These are phyloP conservation scores for Trifolium fragiferum DNA, from an alignment of 306 rosid genomes.

Conservation along the genomic window DNA sequence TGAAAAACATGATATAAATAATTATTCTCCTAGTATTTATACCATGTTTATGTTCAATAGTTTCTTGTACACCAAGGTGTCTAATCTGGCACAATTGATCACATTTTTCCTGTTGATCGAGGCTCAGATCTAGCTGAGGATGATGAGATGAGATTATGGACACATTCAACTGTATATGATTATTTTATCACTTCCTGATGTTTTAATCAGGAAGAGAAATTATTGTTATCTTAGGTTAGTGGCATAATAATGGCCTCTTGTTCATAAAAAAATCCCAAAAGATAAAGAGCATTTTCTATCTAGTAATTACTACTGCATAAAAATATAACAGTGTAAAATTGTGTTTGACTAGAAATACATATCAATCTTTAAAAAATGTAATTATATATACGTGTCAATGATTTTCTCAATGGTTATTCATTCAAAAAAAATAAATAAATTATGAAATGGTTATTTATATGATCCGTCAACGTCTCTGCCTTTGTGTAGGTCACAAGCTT, in stretches of 20 bases:
- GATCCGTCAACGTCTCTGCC: conserved; percentile 4
- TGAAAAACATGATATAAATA: not conserved
- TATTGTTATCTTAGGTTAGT: not conserved
- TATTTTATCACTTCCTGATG: not conserved
- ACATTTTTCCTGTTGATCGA: conserved; percentile 41
- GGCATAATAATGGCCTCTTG: not conserved
- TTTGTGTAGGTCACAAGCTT: conserved; percentile 16
- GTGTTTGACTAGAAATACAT: not conserved
- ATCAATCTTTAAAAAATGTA: not conserved
- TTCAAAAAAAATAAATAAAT: too few relatives aligned
- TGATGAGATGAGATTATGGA: not conserved
- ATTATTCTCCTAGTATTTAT: not conserved
- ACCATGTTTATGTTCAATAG: not conserved
- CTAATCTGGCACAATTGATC: not conserved
- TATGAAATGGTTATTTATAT: not conserved
- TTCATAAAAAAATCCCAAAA: not conserved
- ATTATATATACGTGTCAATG: too few relatives aligned
- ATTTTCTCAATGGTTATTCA: not conserved
- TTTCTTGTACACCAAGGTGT: not conserved
- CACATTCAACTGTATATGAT: conserved; percentile 22
- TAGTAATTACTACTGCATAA: not conserved
- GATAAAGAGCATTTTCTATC: not conserved
- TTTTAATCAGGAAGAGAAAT: not conserved
- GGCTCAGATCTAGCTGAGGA: conserved; percentile 25
- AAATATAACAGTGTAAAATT: not conserved